Base-by-base conservation (phyloP, 805 yeast genomes). In the Metschnikowia noctiluminum region DNA sequence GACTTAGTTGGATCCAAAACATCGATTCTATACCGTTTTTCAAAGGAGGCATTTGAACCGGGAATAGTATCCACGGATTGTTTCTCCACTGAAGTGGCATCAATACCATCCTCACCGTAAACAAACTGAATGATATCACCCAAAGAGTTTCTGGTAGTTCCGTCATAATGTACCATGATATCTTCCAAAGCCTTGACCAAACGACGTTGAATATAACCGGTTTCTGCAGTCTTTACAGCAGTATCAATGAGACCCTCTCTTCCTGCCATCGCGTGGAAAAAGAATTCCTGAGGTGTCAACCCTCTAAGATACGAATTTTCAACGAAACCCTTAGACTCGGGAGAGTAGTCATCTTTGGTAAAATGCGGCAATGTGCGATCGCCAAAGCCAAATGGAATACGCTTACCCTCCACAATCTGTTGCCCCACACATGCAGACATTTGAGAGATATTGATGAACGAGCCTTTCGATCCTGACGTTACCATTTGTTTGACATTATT, bases 341-440 rank as follows among this genome's bases (percentile, higher is more conserved):
- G 98, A 43, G 97, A 89, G 68, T 94, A 94, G 68, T 94, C 99
- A 73, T 94, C 99, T 69, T 94, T 94, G 8, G 98, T 90, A 68
- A 94, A 94, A 70, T 94, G 99, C 11, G 99, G 99, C 62, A 94
- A 76, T 1, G 97, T 85, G 73, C 99, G 86, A 68, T 94, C 98
- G 36, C 89, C 84, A 65, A 94, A 94, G 39, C 99, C 99, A 61
- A 88, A 94, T 26, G 97, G 95, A 74, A 94, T 92, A 80, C 99
- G 96, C 70, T 89, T 94, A 81, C 99, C 99, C 75, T 94, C 99
- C 40, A 94, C 99, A 72, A 96, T 94, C 68, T 94, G 99, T 71
- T 94, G 99, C 62, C 99, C 99, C 28, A 94, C 99, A 86, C 99
- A 94, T 10, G 99, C 99, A 37, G 97, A 90, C 99, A 94, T 94